Evolutionary conservation across 2,329 filamentous ascomycete species (phyloP), one percentile per base, ranked within the genome.

Genomic region (Moelleriella libera): DNA sequence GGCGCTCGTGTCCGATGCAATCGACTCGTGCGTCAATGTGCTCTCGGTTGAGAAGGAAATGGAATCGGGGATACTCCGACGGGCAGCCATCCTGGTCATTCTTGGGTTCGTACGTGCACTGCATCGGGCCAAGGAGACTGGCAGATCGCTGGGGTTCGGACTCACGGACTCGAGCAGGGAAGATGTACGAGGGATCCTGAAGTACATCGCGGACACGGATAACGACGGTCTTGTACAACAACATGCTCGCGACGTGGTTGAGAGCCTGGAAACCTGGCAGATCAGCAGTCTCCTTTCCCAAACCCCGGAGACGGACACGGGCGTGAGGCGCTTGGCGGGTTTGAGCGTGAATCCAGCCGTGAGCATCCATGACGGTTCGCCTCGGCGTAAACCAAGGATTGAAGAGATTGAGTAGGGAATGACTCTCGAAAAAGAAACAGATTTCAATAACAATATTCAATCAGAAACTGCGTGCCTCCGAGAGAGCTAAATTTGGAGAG

Each of bases 191-290:
- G 69, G 75, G 44, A 74, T 82, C 8, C 59, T 88, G 41, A 62
- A 64, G 46, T 88, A 86, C 60, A 70, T 85, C n/a, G 70, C 71
- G 6, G 69, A 66, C 40, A 80, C 78, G 29, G 84, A 88, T 60
- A 73, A 70, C 29, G 84, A 88, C 58, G 81, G 75, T 0, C 63
- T 88, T 41, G 83, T 85, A 9, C 72, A 72, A 51, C 72, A 80
- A 54, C 82, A 88, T 60, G 82, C 82, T 2, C 65, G 64, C 32
- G 80, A 80, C 54, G 80, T 82, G n/a, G 60, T 80, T 9, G 83
- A 86, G 58, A 82, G 76, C 45, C 57, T 88, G 50, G 73, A 80
- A 53, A 76, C 72, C 49, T 82, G 78, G 75, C 70, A 72, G 49
- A 63, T 82, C 59, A 69, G 73, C 47, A 68, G 61, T 46, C 53